phyloP scores from a whole-genome alignment of 495 filamentous ascomycete species.

The Amorphotheca resinae region DNA sequence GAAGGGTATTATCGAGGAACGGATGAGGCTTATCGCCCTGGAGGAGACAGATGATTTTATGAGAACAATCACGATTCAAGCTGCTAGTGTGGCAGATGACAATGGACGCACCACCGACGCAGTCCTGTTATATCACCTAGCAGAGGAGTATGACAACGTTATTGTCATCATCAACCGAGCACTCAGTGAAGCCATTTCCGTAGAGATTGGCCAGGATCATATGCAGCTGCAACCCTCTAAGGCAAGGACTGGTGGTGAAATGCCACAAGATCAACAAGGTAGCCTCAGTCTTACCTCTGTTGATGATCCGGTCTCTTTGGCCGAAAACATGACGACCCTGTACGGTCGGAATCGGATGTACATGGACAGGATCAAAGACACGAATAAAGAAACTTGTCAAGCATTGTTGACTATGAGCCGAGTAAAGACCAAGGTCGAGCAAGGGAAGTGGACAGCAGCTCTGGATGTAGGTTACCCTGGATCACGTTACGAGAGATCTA shows the following conservation, averaged over 20 bases:
- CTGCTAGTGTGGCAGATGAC: conserved; percentile 83
- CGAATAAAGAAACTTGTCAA: conserved; percentile 57
- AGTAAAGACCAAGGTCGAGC: conserved; percentile 59
- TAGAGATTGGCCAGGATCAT: conserved; percentile 66
- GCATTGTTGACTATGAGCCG: conserved; percentile 66
- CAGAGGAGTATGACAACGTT: conserved; percentile 87
- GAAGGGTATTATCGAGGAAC: conserved; percentile 76
- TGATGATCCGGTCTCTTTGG: conserved; percentile 72
- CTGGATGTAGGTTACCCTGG: conserved; percentile 59
- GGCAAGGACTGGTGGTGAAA: conserved; percentile 35
- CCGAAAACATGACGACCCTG: conserved; percentile 63
- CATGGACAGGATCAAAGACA: conserved; percentile 5
- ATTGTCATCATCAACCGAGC: conserved; percentile 78
- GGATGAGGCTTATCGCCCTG: conserved; percentile 71
- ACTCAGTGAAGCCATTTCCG: conserved; percentile 73
- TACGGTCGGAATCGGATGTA: conserved; percentile 34
- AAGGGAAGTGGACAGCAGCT: conserved; percentile 59
- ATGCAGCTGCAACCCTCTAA: conserved; percentile 68
- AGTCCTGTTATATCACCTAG: conserved; percentile 85
- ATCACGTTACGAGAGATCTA: conserved; percentile 5
- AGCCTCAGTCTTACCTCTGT: conserved; percentile 75
- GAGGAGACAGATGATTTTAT: conserved; percentile 72
- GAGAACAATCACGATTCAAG: conserved; percentile 74
- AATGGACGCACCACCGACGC: conserved; percentile 86
- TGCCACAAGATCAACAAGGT: conserved; percentile 32